These are phyloP conservation scores for Botryotinia convoluta DNA, from an alignment of 2,329 filamentous ascomycete genomes.

Conservation along the genomic window DNA sequence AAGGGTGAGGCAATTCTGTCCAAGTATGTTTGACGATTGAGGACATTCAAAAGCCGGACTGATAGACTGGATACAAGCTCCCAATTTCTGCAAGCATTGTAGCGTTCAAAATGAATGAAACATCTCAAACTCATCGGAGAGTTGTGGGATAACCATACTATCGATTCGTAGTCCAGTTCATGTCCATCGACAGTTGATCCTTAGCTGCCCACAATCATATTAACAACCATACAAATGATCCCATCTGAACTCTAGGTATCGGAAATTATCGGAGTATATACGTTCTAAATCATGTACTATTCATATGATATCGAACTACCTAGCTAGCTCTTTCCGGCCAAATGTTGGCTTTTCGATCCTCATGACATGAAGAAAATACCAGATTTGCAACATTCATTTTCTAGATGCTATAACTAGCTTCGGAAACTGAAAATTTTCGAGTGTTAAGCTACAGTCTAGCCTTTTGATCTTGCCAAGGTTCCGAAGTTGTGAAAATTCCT, in stretches of 20 bases:
- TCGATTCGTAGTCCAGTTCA: neutral
- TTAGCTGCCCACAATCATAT: neutral
- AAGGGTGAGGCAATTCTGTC: neutral
- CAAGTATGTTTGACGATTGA: neutral
- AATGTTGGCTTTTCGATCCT: neutral
- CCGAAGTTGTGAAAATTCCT: neutral
- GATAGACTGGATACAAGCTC: neutral
- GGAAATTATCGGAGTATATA: neutral
- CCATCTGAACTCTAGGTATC: neutral
- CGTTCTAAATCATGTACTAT: neutral
- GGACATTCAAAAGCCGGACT: neutral
- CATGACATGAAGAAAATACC: neutral
- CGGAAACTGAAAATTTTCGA: neutral
- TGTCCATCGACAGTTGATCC: no score
- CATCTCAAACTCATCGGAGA: neutral
- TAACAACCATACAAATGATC: neutral
- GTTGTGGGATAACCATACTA: neutral
- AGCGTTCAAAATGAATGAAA: neutral
- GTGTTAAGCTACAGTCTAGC: neutral
- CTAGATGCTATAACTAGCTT: neutral
- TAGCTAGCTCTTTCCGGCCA: neutral
- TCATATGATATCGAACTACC: neutral
- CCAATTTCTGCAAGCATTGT: neutral
- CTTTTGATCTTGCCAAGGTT: neutral
- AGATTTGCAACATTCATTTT: neutral